Evolutionary conservation across 306 rosid genomes (phyloP).

Genomic region (apple (Malus domestica)): DNA sequence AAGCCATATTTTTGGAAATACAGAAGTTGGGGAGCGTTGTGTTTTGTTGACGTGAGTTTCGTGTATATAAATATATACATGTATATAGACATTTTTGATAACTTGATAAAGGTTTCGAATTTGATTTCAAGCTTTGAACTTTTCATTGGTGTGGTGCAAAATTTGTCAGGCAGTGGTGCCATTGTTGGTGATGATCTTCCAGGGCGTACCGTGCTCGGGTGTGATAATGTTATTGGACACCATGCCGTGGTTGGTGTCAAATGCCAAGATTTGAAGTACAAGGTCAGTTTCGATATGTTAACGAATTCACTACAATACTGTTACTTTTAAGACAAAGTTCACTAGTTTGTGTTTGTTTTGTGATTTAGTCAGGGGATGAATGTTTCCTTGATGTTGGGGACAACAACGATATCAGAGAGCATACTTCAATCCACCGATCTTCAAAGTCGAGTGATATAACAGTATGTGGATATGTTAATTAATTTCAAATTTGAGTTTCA

Average conservation of each 20-base stretch:
- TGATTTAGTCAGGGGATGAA: slow-evolving; percentile 68
- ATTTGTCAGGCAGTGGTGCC: slow-evolving; percentile 78
- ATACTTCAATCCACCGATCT: slow-evolving; percentile 81
- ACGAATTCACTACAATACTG: background rate
- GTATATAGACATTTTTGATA: background rate
- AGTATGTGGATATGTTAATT: slow-evolving; percentile 30
- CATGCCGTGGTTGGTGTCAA: slow-evolving; percentile 82
- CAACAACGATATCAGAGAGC: slow-evolving; percentile 77
- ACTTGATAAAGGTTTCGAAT: background rate
- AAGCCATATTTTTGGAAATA: slow-evolving; percentile 76
- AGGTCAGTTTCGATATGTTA: slow-evolving; percentile 35
- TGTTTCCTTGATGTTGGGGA: slow-evolving; percentile 83
- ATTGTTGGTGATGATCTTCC: slow-evolving; percentile 87
- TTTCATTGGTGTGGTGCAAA: background rate
- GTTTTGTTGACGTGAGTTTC: slow-evolving; percentile 76
- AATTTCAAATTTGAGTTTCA: background rate
- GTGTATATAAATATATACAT: background rate
- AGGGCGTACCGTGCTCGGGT: slow-evolving; percentile 65
- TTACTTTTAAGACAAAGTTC: slow-evolving; percentile 1
- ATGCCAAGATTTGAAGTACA: slow-evolving; percentile 87
- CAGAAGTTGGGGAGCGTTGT: slow-evolving; percentile 72
- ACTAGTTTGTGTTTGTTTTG: slow-evolving; percentile 10
- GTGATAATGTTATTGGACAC: slow-evolving; percentile 72
- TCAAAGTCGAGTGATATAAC: slow-evolving; percentile 71
- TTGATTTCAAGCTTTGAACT: background rate